Conservation (phyloP, 2,329 filamentous ascomycete genomes). For the Neopestalotiopsis sp. region DNA sequence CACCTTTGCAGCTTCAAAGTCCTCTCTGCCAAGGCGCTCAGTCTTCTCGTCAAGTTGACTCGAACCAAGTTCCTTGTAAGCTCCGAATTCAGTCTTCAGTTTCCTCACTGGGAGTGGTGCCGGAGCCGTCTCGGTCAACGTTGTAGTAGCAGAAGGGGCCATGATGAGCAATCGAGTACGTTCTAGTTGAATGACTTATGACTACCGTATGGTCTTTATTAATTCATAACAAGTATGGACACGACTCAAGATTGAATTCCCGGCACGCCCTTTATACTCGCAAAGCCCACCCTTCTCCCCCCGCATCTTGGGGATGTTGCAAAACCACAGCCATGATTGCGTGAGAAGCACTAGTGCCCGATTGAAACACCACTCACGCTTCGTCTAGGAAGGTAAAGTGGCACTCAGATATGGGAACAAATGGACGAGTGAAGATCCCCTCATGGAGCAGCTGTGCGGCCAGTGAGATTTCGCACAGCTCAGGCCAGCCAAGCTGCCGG, state of each 20-base stretch:
- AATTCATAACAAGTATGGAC: neutral
- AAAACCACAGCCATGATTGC: constrained; percentile 14
- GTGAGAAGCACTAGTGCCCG: constrained; percentile 16
- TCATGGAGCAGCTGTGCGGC: neutral
- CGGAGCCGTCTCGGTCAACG: constrained; percentile 30
- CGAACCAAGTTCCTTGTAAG: constrained; percentile 34
- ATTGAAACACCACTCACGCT: neutral
- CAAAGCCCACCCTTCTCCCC: neutral
- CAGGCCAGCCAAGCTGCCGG: neutral
- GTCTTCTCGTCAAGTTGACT: constrained; percentile 31
- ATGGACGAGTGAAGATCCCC: constrained; percentile 4
- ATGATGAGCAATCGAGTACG: constrained; percentile 22
- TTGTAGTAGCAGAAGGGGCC: constrained; percentile 36
- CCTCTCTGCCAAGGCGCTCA: constrained; percentile 33
- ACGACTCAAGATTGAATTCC: neutral
- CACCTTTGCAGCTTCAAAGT: constrained; percentile 32
- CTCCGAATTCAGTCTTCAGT: constrained; percentile 27
- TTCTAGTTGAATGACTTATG: neutral
- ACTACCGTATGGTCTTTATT: neutral
- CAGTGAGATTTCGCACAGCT: neutral
- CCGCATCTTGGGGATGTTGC: constrained; percentile 12
- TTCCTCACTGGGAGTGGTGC: constrained; percentile 20
- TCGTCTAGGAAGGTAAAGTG: constrained; percentile 4
- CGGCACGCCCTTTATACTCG: constrained; percentile 4
- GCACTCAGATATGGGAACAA: neutral